Conservation (phyloP, 441 rosid genomes). For the Arabidopsis hybrid region DNA sequence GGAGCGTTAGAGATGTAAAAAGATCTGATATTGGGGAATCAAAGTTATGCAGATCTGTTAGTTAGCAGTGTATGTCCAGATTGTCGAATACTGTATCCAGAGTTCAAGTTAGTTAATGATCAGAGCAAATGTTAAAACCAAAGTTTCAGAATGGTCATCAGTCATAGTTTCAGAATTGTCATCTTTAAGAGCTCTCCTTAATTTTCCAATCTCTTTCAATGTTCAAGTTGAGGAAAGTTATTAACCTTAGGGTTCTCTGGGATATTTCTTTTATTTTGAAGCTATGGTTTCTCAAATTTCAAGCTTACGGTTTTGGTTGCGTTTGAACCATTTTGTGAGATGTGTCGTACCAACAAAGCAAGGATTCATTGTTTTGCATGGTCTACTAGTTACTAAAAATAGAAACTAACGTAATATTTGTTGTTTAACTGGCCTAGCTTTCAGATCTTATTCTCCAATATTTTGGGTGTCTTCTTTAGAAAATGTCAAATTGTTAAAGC, state of each 20-base stretch:
- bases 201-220: no score
- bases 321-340: not conserved
- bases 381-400: no score
- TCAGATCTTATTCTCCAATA: conserved; percentile 15
- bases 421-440: not conserved
- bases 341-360: not conserved
- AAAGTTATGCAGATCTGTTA: not conserved
- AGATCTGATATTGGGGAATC: not conserved
- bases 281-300: not conserved
- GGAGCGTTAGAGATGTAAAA: not conserved
- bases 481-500: conserved; percentile 5
- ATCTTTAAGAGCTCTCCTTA: not conserved
- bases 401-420: no score
- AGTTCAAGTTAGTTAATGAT: not conserved
- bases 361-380: not conserved
- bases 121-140: no score
- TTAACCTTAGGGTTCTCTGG: not conserved
- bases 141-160: no score
- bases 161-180: no score
- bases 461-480: not conserved
- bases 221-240: not conserved
- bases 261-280: not conserved
- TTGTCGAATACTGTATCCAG: not conserved
- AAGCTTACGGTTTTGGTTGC: not conserved
- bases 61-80: not conserved